Conservation (phyloP, 495 filamentous ascomycete species). For the Neurospora sp. region DNA sequence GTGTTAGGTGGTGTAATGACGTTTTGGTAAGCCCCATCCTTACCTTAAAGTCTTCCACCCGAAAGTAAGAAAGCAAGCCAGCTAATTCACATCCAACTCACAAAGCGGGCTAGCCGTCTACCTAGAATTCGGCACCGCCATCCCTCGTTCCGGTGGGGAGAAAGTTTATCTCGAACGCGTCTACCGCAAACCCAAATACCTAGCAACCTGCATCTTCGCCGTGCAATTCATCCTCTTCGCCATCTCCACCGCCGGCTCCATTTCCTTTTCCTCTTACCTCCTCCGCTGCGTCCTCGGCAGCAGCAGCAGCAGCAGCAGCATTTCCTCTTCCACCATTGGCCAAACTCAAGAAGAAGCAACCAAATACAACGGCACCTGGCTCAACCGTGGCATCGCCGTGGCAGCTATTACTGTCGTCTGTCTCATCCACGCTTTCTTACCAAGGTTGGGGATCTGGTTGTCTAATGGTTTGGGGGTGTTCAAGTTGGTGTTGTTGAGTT, state of each 20-base stretch:
- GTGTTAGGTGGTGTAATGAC: conserved; percentile 24
- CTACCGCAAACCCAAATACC: conserved; percentile 22
- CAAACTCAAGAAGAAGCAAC: background rate
- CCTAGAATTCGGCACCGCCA: conserved; percentile 22
- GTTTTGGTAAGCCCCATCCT: too few relatives aligned
- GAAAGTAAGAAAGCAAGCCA: background rate
- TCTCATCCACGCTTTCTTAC: conserved; percentile 44
- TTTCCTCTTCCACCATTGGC: background rate
- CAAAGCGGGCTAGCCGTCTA: conserved; percentile 12
- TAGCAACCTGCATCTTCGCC: conserved; percentile 27
- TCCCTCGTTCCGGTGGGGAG: background rate
- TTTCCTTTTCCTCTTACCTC: conserved; percentile 26
- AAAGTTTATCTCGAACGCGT: conserved; percentile 20
- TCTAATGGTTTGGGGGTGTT: conserved; percentile 52
- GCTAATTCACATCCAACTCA: background rate
- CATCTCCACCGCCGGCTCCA: conserved; percentile 23
- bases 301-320: background rate
- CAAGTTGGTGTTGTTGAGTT: conserved; percentile 51
- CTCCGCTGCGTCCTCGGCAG: conserved; percentile 6
- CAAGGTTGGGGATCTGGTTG: conserved; percentile 54
- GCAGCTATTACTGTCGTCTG: conserved; percentile 44
- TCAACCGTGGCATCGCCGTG: conserved; percentile 23
- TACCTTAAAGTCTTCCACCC: too few relatives aligned
- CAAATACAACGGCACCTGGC: conserved; percentile 16
- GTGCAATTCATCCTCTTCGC: conserved; percentile 33